A percentile compares a stretch with the other conserved stretches of the same genome.
These are phyloP conservation scores for Astragalus glycyphyllos DNA, from an alignment of 306 rosid species.

Conservation along the genomic window DNA sequence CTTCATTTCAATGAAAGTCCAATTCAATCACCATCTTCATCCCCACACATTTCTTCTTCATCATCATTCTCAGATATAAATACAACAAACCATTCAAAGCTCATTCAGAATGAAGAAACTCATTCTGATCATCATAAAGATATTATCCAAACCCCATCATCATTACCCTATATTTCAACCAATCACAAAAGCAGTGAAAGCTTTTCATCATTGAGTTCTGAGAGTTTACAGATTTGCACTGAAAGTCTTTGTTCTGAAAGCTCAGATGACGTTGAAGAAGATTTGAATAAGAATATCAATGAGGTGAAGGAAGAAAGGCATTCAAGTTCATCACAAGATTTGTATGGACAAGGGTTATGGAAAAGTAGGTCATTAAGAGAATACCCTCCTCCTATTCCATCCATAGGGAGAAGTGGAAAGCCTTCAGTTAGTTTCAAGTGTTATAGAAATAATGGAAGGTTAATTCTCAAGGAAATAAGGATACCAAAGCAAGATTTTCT, in stretches of 20 bases:
- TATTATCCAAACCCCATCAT: not conserved
- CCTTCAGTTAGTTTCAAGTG: constrained; percentile 74
- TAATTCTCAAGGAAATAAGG: constrained; percentile 70
- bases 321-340: not conserved
- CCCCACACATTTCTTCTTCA: constrained; percentile 29
- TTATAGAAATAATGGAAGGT: constrained; percentile 74
- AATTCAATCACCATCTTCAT: constrained; percentile 24
- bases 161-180: not conserved
- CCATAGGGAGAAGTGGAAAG: constrained; percentile 73
- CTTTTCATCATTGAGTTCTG: constrained; percentile 53
- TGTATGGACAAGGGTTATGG: constrained; percentile 37
- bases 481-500: constrained; percentile 66
- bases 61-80: constrained; percentile 31
- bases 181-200: constrained; percentile 40
- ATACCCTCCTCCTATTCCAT: constrained; percentile 89
- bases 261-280: constrained; percentile 74
- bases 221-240: constrained; percentile 69
- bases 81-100: not conserved
- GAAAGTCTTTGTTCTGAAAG: constrained; percentile 81
- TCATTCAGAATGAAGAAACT: not conserved
- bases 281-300: constrained; percentile 42
- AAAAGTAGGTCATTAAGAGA: constrained; percentile 44
- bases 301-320: constrained; percentile 29
- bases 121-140: not conserved
- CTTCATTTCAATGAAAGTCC: constrained; percentile 68